These are phyloP conservation scores for Neostapfia colusana DNA, from an alignment of 176 grass and related monocot species.

Conservation along the genomic window DNA sequence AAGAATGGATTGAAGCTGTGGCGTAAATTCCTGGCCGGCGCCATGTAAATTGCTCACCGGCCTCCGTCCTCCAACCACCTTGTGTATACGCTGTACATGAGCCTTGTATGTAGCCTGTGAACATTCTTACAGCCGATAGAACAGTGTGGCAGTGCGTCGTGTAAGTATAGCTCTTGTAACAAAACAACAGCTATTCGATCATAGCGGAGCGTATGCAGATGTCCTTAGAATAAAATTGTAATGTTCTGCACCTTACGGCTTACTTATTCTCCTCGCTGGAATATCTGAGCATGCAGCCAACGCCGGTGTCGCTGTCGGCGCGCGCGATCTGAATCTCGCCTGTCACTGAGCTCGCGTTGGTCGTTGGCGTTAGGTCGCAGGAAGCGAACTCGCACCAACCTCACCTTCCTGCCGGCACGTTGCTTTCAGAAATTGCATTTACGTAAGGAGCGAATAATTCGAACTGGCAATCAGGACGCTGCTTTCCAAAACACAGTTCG, in stretches of 20 bases:
- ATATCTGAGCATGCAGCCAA: background rate
- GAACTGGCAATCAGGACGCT: background rate
- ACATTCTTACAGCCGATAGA: slow-evolving; percentile 28
- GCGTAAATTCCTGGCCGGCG: slow-evolving; percentile 33
- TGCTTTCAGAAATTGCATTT: slow-evolving; percentile 8
- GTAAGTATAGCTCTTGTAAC: background rate
- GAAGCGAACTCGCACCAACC: slow-evolving; percentile 29
- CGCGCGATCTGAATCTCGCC: background rate
- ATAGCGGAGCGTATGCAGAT: slow-evolving; percentile 1
- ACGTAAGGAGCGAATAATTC: background rate
- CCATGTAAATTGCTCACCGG: slow-evolving; percentile 37
- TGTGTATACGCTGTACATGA: slow-evolving; percentile 59
- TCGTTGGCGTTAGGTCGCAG: slow-evolving; percentile 33
- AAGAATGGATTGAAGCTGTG: slow-evolving; percentile 55
- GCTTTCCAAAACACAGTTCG: background rate
- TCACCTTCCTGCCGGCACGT: slow-evolving; percentile 5
- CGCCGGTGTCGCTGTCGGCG: background rate
- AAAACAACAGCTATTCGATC: background rate
- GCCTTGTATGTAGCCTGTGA: slow-evolving; percentile 23
- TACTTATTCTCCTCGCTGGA: background rate
- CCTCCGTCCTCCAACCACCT: slow-evolving; percentile 6
- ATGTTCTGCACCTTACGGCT: background rate
- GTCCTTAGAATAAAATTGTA: background rate
- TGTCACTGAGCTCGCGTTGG: background rate
- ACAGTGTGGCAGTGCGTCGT: slow-evolving; percentile 11